These are phyloP conservation scores for Peronosclerospora sorghi DNA, from an alignment of 352 stramenopile species.

Conservation along the genomic window DNA sequence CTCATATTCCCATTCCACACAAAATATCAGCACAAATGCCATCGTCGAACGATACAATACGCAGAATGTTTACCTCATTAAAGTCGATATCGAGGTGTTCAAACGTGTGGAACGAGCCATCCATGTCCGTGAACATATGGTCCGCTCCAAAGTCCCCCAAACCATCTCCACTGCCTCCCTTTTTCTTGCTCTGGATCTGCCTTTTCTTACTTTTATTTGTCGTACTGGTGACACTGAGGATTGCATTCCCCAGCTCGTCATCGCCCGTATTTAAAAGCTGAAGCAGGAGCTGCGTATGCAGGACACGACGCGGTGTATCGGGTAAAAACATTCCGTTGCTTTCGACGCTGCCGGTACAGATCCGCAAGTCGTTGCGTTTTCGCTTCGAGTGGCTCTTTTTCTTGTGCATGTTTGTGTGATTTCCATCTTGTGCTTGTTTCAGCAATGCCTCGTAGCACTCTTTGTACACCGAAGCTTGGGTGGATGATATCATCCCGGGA, in stretches of 20 bases:
- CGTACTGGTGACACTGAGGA: conserved; percentile 17
- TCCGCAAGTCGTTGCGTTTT: conserved; percentile 77
- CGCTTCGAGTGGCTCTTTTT: conserved; percentile 68
- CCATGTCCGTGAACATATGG: conserved; percentile 41
- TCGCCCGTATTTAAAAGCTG: conserved; percentile 55
- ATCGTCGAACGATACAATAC: not conserved
- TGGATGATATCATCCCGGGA: conserved; percentile 39
- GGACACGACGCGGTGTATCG: conserved; percentile 54
- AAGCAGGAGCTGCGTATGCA: conserved; percentile 74
- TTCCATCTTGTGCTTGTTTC: conserved; percentile 38
- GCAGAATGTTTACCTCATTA: conserved; percentile 39
- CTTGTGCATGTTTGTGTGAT: conserved; percentile 8
- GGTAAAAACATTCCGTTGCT: conserved; percentile 64
- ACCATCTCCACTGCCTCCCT: conserved; percentile 1
- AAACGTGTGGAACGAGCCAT: conserved; percentile 60
- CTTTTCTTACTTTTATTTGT: conserved; percentile 61
- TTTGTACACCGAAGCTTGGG: conserved; percentile 56
- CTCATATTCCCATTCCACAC: conserved; percentile 4
- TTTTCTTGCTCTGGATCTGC: conserved; percentile 19
- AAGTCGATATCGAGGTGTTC: conserved; percentile 83
- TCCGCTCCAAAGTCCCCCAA: conserved; percentile 7
- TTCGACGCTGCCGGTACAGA: conserved; percentile 44
- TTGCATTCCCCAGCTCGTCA: conserved; percentile 20
- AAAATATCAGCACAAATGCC: too few relatives aligned
- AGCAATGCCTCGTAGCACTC: conserved; percentile 67